A percentile compares a stretch with the other conserved stretches of the same genome.
Conservation (phyloP, 257 asterid genomes). For the Lycium ferocissimum region DNA sequence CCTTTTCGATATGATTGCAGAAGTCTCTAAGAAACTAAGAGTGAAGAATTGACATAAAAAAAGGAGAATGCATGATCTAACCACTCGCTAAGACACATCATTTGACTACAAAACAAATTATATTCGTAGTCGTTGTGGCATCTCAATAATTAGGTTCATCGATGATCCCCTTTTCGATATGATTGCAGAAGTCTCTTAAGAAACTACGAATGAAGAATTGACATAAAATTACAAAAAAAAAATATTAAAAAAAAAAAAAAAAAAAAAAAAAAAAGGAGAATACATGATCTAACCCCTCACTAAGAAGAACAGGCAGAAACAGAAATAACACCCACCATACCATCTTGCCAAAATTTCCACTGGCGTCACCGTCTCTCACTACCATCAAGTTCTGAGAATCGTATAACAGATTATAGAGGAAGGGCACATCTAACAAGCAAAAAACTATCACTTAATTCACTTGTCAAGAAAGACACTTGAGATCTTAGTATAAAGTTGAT, state of each 20-base stretch:
- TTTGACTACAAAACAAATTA: background rate
- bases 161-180: background rate
- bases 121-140: background rate
- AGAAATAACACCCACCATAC: background rate
- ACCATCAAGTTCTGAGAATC: background rate
- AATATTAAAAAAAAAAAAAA: background rate
- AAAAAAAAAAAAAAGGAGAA: background rate
- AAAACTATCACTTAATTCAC: background rate
- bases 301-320: background rate
- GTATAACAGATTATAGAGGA: background rate
- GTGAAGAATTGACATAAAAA: background rate
- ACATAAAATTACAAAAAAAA: too few species aligned
- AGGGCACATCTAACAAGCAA: background rate
- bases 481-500: constrained; percentile 5
- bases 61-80: background rate
- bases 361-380: background rate
- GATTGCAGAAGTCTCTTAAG: constrained; percentile 1
- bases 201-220: background rate
- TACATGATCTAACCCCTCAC: background rate
- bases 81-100: background rate
- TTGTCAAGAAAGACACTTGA: background rate
- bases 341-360: constrained; percentile 20
- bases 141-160: constrained; percentile 19
- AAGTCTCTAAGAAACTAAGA: constrained; percentile 14
- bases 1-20: background rate